phyloP scores from a whole-genome alignment of 345 rosid species.

The Aquilaria yunnanensis region DNA sequence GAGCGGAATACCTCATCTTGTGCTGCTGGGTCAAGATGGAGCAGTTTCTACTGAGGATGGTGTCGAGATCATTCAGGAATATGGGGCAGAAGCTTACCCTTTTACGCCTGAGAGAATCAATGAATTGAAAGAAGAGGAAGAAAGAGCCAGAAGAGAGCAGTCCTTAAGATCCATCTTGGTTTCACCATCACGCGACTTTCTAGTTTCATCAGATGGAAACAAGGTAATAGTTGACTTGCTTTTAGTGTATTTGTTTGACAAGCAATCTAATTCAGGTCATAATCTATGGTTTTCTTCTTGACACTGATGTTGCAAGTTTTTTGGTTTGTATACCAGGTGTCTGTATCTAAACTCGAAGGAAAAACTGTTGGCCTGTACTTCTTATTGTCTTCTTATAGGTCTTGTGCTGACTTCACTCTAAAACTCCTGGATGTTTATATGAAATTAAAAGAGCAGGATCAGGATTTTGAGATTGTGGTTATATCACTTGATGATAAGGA shows the following conservation, averaged over 20 bases:
- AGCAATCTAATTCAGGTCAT: no score
- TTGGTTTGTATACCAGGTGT: conserved; percentile 27
- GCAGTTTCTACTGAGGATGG: conserved; percentile 39
- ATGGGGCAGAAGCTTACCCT: conserved; percentile 65
- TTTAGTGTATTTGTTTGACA: no score
- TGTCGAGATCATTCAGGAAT: conserved; percentile 41
- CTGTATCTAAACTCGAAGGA: conserved; percentile 61
- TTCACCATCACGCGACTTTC: conserved; percentile 41
- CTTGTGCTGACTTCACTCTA: conserved; percentile 38
- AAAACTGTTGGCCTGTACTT: conserved; percentile 59
- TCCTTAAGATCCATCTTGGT: conserved; percentile 52
- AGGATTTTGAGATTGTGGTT: conserved; percentile 57
- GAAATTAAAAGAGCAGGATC: conserved; percentile 45
- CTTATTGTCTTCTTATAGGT: conserved; percentile 19
- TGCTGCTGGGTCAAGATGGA: conserved; percentile 62
- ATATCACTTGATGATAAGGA: conserved; percentile 56
- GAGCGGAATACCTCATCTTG: conserved; percentile 64
- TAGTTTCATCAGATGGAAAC: conserved; percentile 42
- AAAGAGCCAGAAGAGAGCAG: conserved; percentile 49
- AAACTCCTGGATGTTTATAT: conserved; percentile 42
- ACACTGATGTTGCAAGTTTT: not conserved
- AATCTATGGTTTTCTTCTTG: not conserved
- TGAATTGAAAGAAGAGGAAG: conserved; percentile 59
- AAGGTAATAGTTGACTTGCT: conserved; percentile 28
- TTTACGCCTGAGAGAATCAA: conserved; percentile 53